Evolutionary conservation across 495 filamentous ascomycete genomes (phyloP).

Genomic region (Neurospora sp.): DNA sequence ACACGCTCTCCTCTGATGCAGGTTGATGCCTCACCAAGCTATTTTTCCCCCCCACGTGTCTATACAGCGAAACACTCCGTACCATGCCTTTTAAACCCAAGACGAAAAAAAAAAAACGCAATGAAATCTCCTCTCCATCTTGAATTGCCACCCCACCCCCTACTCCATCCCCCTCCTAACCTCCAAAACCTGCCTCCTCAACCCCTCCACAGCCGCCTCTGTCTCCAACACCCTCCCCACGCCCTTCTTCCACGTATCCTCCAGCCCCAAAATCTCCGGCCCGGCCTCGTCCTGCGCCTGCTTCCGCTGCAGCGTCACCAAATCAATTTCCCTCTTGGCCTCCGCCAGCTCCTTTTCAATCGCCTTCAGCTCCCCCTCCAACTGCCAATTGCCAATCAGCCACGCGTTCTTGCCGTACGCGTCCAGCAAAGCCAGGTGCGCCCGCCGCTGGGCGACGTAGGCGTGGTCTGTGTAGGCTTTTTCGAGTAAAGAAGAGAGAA

Average conservation of each 20-base stretch:
- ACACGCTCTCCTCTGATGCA: background rate
- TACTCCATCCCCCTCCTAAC: conserved; percentile 13
- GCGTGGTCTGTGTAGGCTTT: conserved; percentile 53
- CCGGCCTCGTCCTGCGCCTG: conserved; percentile 56
- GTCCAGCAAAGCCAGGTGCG: conserved; percentile 67
- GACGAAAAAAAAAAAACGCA: background rate
- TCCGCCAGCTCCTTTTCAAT: conserved; percentile 72
- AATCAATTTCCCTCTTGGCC: conserved; percentile 53
- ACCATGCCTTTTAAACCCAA: background rate
- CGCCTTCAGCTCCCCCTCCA: conserved; percentile 59
- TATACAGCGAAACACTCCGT: background rate
- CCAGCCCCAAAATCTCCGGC: conserved; percentile 57
- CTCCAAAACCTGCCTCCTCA: conserved; percentile 40
- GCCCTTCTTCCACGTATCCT: conserved; percentile 64
- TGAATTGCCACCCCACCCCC: background rate
- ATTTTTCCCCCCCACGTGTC: background rate
- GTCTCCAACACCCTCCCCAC: conserved; percentile 64
- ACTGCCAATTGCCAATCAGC: conserved; percentile 71
- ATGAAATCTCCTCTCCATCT: background rate
- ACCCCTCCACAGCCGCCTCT: conserved; percentile 60
- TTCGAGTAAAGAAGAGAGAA: conserved; percentile 16
- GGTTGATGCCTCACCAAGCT: background rate
- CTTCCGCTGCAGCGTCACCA: conserved; percentile 60
- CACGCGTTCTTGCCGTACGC: conserved; percentile 80
- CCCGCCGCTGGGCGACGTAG: conserved; percentile 55